Evolutionary conservation across 2,329 filamentous ascomycete species (phyloP), one percentile per base, ranked within the genome.

Genomic region (Epichloe festucae): DNA sequence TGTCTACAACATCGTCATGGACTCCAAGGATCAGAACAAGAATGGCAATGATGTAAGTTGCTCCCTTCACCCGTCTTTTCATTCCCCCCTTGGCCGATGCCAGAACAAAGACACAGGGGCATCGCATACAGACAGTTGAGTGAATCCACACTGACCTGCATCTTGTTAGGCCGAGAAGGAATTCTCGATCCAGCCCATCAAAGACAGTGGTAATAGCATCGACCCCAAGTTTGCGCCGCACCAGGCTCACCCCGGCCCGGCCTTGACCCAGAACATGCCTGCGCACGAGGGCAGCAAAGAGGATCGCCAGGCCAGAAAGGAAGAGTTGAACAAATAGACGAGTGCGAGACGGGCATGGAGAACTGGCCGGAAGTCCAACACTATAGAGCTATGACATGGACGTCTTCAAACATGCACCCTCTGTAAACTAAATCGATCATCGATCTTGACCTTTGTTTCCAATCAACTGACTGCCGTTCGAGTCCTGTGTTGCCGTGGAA

Each of bases 261-360:
- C 70, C 31, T 59, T 81, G 27, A 70, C 76, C 17, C 66, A 78
- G 55, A 70, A 75, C 54, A 74, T 81, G 68, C 73, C 73, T 15
- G 67, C 67, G 36, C 63, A 75, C 48, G 78, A 83, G 68, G 81
- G 79, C 15, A 79, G 76, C 53, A 85, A 84, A 67, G 83, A 85
- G 64, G 84, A 88, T 61, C 77, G 84, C 50, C 71, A 75, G 60
- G 80, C 76, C 12, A 82, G 79, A 65, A 81, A 80, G 54, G 71
- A 81, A 63, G 79, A 78, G 60, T 60, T 88, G 65, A 87, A 87
- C 72, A 80, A 84, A 62, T 58, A 58, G 54, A 40, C 4, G 10
- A n/a, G 6, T 35, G 17, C 23, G 44, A 31, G 27, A 31, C 27
- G 27, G 27, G 8, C 27, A 11, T 4, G 27, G 3, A 31, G 27